Evolutionary conservation across 331 rosid genomes (phyloP), one percentile per base, ranked within the genome.

Genomic region (Quercus phellos): DNA sequence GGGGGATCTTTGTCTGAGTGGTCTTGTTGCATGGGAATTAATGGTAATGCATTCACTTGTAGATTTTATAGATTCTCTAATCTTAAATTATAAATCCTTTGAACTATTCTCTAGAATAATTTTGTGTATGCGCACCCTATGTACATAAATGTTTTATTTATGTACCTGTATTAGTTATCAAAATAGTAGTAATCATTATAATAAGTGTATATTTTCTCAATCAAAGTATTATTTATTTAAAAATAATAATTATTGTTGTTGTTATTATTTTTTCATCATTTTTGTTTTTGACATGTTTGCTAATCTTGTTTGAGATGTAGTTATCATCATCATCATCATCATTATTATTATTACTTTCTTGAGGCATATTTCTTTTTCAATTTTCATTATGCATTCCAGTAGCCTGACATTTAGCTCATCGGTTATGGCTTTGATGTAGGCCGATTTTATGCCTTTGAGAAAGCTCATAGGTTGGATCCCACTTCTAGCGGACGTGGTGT

Each of bases 401-500:
- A 21, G 18, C 58, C n/a, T 10, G 54, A 61, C 35, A 21, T 60
- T 38, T 70, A 42, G 51, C 67, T 79, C 10, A 50, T 7, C 16
- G 67, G 21, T 43, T 75, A n/a, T 21, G 51, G 13, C 73, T 42
- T 70, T 64, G 22, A 70, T 85, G 74, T 79, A 94, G 99, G 99
- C 74, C 99, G 98, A 11, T 94, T 94, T 87, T 93, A 93, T 77
- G 98, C 98, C 8, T 93, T 93, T 34, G 98, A 91, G 93, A 90
- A 93, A 84, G 99, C 99, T 66, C 99, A 92, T 77, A 94, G 89
- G 87, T 82, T 94, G 91, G 99, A 94, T 71, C 99, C 99, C 22
- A 90, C 89, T 61, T 94, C 99, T 27, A 94, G 93, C 22, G 99
- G 99, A 64, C 97, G 99, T 54, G 99, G 99, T 76, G 99, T 94